A percentile compares a stretch with the other conserved stretches of the same genome.
phyloP scores from a whole-genome alignment of 305 asterid species.

The Fraxinus sp. region DNA sequence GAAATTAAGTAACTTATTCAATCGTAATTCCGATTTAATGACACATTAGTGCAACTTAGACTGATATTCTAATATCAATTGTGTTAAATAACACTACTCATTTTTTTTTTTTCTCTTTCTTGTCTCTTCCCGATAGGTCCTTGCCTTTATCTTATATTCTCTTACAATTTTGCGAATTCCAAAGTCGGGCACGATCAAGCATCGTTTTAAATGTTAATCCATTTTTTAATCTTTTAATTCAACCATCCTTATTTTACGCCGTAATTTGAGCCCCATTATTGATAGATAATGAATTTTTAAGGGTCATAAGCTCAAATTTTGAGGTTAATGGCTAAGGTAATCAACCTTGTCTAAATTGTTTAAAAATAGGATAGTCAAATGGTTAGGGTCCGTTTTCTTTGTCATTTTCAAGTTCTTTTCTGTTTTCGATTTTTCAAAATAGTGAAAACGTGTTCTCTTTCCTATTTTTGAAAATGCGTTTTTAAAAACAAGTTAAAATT shows the following conservation, averaged over 20 bases:
- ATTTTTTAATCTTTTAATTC: constrained; percentile 17
- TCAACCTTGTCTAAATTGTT: neutral
- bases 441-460: too few relatives aligned
- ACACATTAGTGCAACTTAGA: too few relatives aligned
- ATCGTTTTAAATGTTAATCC: neutral
- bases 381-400: neutral
- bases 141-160: neutral
- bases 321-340: constrained; percentile 10
- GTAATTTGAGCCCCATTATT: constrained; percentile 28
- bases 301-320: constrained; percentile 11
- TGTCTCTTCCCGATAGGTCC: neutral
- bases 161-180: neutral
- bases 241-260: constrained; percentile 37
- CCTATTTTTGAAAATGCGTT: too few relatives aligned
- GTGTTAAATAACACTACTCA: too few relatives aligned
- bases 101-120: neutral
- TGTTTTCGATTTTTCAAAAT: too few relatives aligned
- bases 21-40: too few relatives aligned
- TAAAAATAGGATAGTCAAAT: constrained; percentile 17
- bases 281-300: constrained; percentile 15
- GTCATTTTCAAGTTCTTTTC: too few relatives aligned
- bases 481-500: too few relatives aligned
- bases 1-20: too few relatives aligned
- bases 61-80: too few relatives aligned
- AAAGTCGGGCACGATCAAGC: neutral